These are phyloP conservation scores for Entomortierella lignicola DNA, from an alignment of 192 early-diverging fungal genomes.

Conservation along the genomic window DNA sequence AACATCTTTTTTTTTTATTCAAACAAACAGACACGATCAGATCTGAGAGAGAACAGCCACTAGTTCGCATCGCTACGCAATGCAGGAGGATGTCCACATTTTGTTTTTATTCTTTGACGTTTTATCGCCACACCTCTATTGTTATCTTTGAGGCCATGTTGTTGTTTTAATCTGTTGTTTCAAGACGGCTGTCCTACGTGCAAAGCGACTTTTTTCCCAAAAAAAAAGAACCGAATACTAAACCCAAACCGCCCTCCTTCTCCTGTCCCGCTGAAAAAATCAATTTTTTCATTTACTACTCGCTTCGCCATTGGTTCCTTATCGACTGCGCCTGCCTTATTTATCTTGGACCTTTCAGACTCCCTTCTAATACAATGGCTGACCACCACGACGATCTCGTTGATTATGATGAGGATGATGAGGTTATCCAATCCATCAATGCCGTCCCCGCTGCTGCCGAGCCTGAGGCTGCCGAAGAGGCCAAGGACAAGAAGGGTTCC, in stretches of 20 bases:
- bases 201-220: not conserved
- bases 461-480: slow-evolving; percentile 63
- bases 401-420: slow-evolving; percentile 97
- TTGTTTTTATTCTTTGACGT: not conserved
- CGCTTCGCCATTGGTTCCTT: slow-evolving; percentile 9
- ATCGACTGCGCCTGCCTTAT: slow-evolving; percentile 8
- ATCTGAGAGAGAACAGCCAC: slow-evolving; percentile 6
- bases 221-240: slow-evolving; percentile 28
- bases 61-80: not conserved
- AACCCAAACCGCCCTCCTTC: slow-evolving; percentile 16
- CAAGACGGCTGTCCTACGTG: slow-evolving; percentile 3
- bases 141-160: not conserved
- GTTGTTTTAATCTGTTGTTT: slow-evolving; percentile 1
- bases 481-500: slow-evolving; percentile 95
- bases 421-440: slow-evolving; percentile 69
- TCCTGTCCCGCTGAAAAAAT: not conserved
- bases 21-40: not conserved
- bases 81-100: slow-evolving; percentile 17
- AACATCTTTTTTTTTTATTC: not conserved
- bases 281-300: not conserved
- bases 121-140: not conserved
- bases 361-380: slow-evolving; percentile 40
- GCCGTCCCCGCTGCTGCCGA: slow-evolving; percentile 61
- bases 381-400: slow-evolving; percentile 92
- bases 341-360: not conserved